Evolutionary conservation across 805 yeast species (phyloP), one percentile per base, ranked within the genome.

Genomic region (Candida yuanshanica): DNA sequence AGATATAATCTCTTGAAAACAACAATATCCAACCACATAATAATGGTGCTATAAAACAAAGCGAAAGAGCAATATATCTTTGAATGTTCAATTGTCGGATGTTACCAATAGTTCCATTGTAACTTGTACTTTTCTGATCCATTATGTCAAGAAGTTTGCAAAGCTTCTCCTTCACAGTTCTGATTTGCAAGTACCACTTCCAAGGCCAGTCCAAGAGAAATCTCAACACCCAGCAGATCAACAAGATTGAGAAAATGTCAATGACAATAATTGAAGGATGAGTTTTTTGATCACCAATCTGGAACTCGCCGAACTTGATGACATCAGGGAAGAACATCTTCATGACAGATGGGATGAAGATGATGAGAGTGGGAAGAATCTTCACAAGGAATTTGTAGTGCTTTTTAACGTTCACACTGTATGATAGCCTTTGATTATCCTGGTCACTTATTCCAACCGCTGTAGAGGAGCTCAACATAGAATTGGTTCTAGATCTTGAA

Each of bases 171-270:
- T 47, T 48, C 12, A 50, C 38, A 1, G 41, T 46, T 24, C 47
- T 46, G 11, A 67, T 52, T 33, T 58, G 62, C 6, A 45, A 38
- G 14, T 59, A 49, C 72, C 71, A 67, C n/a, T 49, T 48, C 68
- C 70, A 66, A 0, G 72, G 72, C 72, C 71, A 67, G 35, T 66
- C 70, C 13, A 62, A 50, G 0, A 62, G 37, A 26, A 62, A 62
- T 39, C 59, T 58, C 12, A 67, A 52, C 2, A 58, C 49, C 63
- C 66, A 63, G 20, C 66, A 56, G 1, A 66, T 53, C n/a, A 64
- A 31, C 7, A 60, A 20, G 4, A 68, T 52, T 6, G 63, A 57
- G 17, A 66, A 50, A 1, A 56, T 40, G 44, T 66, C 69, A 20
- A 66, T 61, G 14, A 64, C 40, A 7, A 65, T 40, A 17, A 37